Evolutionary conservation across 495 filamentous ascomycete species (phyloP).

Genomic region (Xylaria scruposa): DNA sequence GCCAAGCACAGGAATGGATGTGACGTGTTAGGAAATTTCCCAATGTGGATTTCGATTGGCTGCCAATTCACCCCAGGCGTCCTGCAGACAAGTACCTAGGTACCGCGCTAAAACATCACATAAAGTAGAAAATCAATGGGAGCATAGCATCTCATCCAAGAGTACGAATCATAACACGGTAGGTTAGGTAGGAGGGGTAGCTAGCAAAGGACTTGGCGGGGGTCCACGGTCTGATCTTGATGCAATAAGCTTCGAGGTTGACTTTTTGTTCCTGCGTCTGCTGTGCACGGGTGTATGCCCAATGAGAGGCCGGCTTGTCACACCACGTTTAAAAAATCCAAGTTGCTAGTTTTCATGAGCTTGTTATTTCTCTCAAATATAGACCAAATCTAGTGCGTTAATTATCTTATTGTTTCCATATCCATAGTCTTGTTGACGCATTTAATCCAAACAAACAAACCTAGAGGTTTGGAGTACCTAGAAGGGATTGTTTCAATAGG

Average conservation of each 20-base stretch:
- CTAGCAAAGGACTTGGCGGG: not conserved
- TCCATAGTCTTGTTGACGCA: not conserved
- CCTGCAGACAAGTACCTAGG: not conserved
- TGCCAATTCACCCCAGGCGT: constrained; percentile 16
- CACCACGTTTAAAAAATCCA: not conserved
- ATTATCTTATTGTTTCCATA: not conserved
- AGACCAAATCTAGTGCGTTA: not conserved
- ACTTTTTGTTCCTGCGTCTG: constrained; percentile 6
- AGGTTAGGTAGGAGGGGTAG: too few species aligned
- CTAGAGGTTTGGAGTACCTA: not conserved
- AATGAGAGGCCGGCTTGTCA: not conserved
- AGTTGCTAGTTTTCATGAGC: not conserved
- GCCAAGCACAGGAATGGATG: not conserved
- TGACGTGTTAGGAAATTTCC: constrained; percentile 28
- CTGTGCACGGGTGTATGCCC: constrained; percentile 1
- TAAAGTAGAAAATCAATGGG: not conserved
- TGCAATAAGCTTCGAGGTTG: not conserved
- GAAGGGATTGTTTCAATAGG: constrained; percentile 8
- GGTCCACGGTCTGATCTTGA: not conserved
- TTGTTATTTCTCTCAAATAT: not conserved
- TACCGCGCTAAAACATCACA: not conserved
- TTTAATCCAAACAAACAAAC: not conserved
- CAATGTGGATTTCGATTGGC: constrained; percentile 24
- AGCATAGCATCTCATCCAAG: not conserved
- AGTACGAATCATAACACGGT: not conserved